Base-by-base conservation (phyloP, 2,329 filamentous ascomycete genomes). In the Massarina eburnea region DNA sequence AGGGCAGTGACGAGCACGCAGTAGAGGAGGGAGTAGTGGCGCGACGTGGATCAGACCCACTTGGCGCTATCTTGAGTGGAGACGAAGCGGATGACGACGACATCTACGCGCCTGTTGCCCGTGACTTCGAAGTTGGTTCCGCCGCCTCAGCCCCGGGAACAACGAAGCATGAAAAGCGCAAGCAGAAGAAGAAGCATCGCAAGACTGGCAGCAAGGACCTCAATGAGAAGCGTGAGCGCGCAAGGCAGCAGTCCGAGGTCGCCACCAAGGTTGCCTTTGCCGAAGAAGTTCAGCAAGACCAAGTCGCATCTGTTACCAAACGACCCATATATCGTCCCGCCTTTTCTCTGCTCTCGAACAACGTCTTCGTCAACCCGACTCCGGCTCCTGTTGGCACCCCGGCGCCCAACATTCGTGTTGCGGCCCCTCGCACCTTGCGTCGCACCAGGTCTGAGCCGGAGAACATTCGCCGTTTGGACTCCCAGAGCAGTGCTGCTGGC, bases 271-370 rank as follows among this genome's bases (percentile, higher is more conserved):
- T 76, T 29, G 70, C 67, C 1, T 76, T 75, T 39, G 62, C 67
- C 1, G 67, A 73, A 36, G 63, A 74, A 8, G 57, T 57, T 3
- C 56, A 61, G 29, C 51, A 55, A 17, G 49, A 45, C 15, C 52
- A 64, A 26, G 46, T 60, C 6, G 52, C 62, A 24, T 41, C 62
- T 39, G 48, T 48, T 7, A 86, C 62, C 76, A 73, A 49, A 64
- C 81, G 83, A 36, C 80, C 82, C 30, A 77, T 75, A 39, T 74
- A 89, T 39, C 68, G 80, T 36, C 83, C 84, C 1, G 77, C 79
- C 12, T 67, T 82, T 27, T 88, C 84, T 60, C 82, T 83, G 37
- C 75, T 91, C 3, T 82, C 87, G 0, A 86, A 87, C 39, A 83
- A 83, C 9, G 86, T 91, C 46, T 91, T 91, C 55, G 68, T 65